Evolutionary conservation across 2,329 filamentous ascomycete genomes (phyloP).

Genomic region (Nemania bipapillata): DNA sequence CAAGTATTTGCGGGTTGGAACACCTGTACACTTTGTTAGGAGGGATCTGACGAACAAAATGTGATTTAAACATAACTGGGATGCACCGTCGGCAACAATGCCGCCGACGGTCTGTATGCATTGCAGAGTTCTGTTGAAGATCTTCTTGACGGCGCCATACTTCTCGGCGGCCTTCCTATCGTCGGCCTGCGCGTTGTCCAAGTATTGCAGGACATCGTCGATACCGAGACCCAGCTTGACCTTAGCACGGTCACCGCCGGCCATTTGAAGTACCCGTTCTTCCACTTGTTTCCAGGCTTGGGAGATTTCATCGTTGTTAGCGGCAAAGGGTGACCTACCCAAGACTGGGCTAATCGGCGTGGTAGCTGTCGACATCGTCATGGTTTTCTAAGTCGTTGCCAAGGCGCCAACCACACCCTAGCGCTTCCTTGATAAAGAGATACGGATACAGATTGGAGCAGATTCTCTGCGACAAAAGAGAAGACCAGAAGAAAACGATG

Average conservation of each 20-base stretch:
- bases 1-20: conserved; percentile 2
- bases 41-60: neutral
- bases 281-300: conserved; percentile 6
- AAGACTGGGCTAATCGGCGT: neutral
- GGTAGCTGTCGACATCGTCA: neutral
- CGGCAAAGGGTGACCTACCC: neutral
- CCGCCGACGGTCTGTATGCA: neutral
- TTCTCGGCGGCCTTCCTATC: neutral
- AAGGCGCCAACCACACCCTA: too few relatives aligned
- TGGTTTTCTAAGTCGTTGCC: neutral
- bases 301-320: neutral
- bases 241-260: neutral
- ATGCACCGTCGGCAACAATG: conserved; percentile 4
- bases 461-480: too few relatives aligned
- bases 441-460: too few relatives aligned
- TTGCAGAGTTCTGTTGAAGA: neutral
- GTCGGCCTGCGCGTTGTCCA: neutral
- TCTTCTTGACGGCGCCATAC: neutral
- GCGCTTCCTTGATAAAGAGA: too few relatives aligned
- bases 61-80: neutral
- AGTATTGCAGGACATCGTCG: conserved; percentile 1
- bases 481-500: too few relatives aligned
- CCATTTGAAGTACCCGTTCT: conserved; percentile 5
- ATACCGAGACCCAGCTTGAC: conserved; percentile 1
- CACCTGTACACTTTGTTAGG: neutral